A percentile compares a stretch with the other conserved stretches of the same genome.
These are phyloP conservation scores for Artemisia argyi DNA, from an alignment of 129 eudicot genomes.

Conservation along the genomic window DNA sequence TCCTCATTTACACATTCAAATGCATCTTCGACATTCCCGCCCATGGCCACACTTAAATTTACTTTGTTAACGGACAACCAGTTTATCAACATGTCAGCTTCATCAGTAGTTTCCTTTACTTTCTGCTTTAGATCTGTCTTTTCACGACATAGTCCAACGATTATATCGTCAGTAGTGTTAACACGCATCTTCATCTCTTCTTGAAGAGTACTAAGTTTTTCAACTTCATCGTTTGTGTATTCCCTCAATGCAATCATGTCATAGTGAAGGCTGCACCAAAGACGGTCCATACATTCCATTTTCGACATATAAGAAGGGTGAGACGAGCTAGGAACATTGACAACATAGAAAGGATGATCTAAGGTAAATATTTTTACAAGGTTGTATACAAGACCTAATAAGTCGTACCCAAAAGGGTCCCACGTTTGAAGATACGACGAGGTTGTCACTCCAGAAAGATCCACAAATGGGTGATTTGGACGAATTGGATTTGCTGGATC, in stretches of 20 bases:
- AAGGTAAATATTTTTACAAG: constrained; percentile 50
- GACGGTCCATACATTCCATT: constrained; percentile 57
- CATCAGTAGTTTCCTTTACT: constrained; percentile 31
- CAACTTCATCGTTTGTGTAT: constrained; percentile 31
- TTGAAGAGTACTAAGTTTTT: constrained; percentile 34
- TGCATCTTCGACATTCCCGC: constrained; percentile 41
- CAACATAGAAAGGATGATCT: constrained; percentile 41
- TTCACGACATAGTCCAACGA: constrained; percentile 41
- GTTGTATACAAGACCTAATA: constrained; percentile 44
- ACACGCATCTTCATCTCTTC: constrained; percentile 38
- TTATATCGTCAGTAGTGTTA: constrained; percentile 24
- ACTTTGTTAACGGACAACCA: constrained; percentile 47
- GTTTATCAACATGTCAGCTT: constrained; percentile 45
- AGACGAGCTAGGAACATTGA: constrained; percentile 8
- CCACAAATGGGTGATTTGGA: constrained; percentile 52
- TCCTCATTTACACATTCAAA: constrained; percentile 46
- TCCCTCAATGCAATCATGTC: constrained; percentile 40
- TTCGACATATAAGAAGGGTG: constrained; percentile 48
- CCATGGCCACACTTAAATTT: constrained; percentile 6
- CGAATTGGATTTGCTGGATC: constrained; percentile 29
- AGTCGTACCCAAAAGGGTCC: constrained; percentile 37
- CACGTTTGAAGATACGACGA: constrained; percentile 51
- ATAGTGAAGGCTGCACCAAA: constrained; percentile 44
- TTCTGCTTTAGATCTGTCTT: constrained; percentile 30
- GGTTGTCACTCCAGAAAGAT: constrained; percentile 43